Conservation (phyloP, 768 basidiomycete genomes). For the Saitozyma podzolica region DNA sequence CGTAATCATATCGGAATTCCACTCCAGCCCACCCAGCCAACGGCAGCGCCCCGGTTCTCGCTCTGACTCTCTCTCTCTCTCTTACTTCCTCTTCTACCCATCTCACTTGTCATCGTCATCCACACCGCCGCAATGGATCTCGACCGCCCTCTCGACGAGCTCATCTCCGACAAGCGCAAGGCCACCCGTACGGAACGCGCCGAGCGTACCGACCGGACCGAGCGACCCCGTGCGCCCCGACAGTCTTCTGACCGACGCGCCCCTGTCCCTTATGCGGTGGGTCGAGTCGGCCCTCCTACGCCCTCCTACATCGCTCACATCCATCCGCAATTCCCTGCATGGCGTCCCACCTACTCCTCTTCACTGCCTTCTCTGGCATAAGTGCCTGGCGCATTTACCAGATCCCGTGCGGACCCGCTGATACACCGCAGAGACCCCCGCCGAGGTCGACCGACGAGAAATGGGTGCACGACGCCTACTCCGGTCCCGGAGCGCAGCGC, state of each 20-base stretch:
- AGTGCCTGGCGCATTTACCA: not conserved
- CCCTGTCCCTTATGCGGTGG: constrained; percentile 20
- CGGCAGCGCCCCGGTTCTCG: not conserved
- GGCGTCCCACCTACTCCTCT: too few relatives aligned
- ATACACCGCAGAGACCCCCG: constrained; percentile 38
- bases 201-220: not conserved
- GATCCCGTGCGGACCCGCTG: not conserved
- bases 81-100: not conserved
- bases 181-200: not conserved
- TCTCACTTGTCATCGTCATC: constrained; percentile 1
- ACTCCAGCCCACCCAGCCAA: not conserved
- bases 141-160: constrained; percentile 44
- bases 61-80: not conserved
- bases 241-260: constrained; percentile 1
- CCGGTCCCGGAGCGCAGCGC: constrained; percentile 17
- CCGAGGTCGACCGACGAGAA: constrained; percentile 46
- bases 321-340: too few relatives aligned
- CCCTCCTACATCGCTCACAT: not conserved
- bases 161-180: constrained; percentile 39
- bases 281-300: constrained; percentile 6
- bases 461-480: constrained; percentile 45
- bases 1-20: too few relatives aligned
- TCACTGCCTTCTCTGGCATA: too few relatives aligned
- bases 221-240: constrained; percentile 1
- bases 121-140: constrained; percentile 33